Evolutionary conservation across 1,284 basidiomycete species (phyloP), one percentile per base, ranked within the genome.

Genomic region (Ganoderma sp.): DNA sequence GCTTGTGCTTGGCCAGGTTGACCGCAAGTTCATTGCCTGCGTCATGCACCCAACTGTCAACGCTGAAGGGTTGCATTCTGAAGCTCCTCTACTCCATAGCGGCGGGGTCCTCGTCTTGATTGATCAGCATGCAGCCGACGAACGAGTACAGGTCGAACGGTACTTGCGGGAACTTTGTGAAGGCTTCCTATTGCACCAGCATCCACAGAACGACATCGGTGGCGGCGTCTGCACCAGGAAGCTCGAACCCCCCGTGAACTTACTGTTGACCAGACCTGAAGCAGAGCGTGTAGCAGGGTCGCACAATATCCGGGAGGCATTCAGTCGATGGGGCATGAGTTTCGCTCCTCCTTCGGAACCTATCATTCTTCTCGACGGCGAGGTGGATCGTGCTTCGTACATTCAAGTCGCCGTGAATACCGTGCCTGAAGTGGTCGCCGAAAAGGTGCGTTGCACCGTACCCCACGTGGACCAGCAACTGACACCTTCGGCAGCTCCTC

Each of bases 111-210:
- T 98, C 41, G 84, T 96, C 34, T 84, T 98, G 67, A 85, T 99
- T 57, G 97, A 99, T 81, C 97, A 99, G 79, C 97, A 99, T 77
- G 97, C 97, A 5, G 97, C 96, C 9, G 95, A 98, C 77, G 97
- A 99, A 80, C 88, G 97, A 10, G 83, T 97, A 39, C 88, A 95
- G 28, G 92, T 98, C 60, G 97, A 99, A 79, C 81, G 82, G n/a
- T 91, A 94, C 76, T 83, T 97, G 66, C 84, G 84, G 70, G 87
- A 89, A 64, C 79, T 95, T 25, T 93, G 92, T 77, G 75, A 82
- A 66, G 88, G 88, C 4, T 94, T 92, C 76, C 81, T 64, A 61
- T 54, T 66, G 56, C 32, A 41, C 22, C 19, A 15, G 9, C 54
- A 3, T 34, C 52, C 19, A 7, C 75, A 74, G 69, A 64, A 74